A percentile compares a stretch with the other conserved stretches of the same genome.
phyloP scores from a whole-genome alignment of 139 green algal genomes.

The Yamagishiella unicocca region DNA sequence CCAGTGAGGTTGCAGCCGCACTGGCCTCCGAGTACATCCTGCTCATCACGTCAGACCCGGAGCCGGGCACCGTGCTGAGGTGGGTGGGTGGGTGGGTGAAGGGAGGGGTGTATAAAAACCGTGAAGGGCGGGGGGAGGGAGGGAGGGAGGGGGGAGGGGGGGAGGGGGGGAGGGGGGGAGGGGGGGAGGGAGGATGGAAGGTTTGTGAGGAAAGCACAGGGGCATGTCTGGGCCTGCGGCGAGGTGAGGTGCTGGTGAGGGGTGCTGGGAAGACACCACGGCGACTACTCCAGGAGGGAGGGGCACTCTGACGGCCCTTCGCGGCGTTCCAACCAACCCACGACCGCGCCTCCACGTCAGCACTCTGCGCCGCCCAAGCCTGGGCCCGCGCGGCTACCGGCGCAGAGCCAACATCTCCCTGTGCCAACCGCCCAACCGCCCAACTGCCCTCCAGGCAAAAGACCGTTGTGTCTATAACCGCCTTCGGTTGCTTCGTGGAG shows the following conservation, averaged over 20 bases:
- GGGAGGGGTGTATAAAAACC: background rate
- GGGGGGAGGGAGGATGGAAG: background rate
- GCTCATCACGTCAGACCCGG: slow-evolving; percentile 54
- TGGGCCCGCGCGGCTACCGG: too few relatives aligned
- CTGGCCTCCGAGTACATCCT: slow-evolving; percentile 46
- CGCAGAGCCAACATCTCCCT: background rate
- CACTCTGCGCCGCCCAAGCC: too few relatives aligned
- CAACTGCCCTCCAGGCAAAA: background rate
- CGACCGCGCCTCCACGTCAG: too few relatives aligned
- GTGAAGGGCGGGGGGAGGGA: background rate
- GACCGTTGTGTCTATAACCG: slow-evolving; percentile 50
- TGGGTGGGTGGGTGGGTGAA: background rate
- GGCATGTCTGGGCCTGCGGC: background rate
- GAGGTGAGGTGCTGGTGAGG: background rate
- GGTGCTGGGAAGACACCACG: too few relatives aligned
- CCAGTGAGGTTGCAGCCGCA: background rate
- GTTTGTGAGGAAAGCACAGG: background rate
- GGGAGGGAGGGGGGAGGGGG: background rate
- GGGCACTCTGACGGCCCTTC: background rate
- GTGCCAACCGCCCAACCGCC: background rate
- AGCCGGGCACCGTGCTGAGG: slow-evolving; percentile 66
- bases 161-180: background rate
- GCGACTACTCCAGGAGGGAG: background rate
- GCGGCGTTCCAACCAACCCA: background rate
- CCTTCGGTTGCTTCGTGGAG: slow-evolving; percentile 82